Conservation (phyloP, 805 yeast genomes). For the Pichia nanzhaoensis region DNA sequence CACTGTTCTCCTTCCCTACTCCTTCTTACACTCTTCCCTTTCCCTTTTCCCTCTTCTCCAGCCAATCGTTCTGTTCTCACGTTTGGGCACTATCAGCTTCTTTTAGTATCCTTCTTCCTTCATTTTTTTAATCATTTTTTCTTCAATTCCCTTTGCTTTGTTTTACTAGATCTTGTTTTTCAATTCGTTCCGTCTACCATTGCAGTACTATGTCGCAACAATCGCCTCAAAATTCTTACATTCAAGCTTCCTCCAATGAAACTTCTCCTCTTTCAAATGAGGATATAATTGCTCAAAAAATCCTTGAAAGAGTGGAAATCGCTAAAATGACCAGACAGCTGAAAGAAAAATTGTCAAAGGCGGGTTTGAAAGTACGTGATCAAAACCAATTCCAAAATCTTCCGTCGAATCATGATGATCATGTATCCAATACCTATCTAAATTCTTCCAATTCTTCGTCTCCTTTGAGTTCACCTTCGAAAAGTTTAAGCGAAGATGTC, state of each 20-base stretch:
- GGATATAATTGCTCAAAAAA: conserved; percentile 37
- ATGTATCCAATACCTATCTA: neutral
- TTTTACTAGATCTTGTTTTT: neutral
- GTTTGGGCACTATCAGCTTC: too few relatives aligned
- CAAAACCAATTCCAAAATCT: too few relatives aligned
- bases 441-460: conserved; percentile 6
- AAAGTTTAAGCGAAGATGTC: conserved; percentile 12
- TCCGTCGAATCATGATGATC: too few relatives aligned
- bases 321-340: conserved; percentile 40
- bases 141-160: neutral
- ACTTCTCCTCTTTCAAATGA: conserved; percentile 22
- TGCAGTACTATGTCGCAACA: neutral
- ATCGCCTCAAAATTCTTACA: neutral
- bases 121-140: too few relatives aligned
- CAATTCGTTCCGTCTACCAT: neutral
- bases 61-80: neutral
- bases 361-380: conserved; percentile 33
- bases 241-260: conserved; percentile 6
- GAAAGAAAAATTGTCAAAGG: conserved; percentile 35
- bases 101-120: too few relatives aligned
- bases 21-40: neutral
- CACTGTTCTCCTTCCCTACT: too few relatives aligned
- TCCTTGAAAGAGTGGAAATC: conserved; percentile 39
- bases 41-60: neutral
- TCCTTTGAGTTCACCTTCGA: conserved; percentile 18